phyloP scores from a whole-genome alignment of 2,329 filamentous ascomycete species.

The Clonostachys rosea region DNA sequence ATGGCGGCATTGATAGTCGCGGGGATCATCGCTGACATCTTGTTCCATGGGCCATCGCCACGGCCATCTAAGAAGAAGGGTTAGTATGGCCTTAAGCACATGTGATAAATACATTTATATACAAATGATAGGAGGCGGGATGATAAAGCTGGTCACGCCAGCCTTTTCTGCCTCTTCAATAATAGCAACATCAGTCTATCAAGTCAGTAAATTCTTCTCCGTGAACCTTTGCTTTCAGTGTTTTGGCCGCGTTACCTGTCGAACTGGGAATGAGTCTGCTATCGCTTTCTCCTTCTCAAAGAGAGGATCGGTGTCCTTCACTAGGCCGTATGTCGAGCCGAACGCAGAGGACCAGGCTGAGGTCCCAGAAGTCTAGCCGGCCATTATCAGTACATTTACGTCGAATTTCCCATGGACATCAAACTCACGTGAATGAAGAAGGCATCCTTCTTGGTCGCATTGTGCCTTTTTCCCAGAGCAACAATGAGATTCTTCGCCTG shows the following conservation, averaged over 20 bases:
- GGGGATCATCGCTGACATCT: slow-evolving; percentile 24
- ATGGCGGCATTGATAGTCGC: slow-evolving; percentile 19
- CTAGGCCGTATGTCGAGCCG: slow-evolving; percentile 21
- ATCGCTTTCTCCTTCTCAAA: slow-evolving; percentile 20
- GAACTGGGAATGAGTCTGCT: slow-evolving; percentile 13
- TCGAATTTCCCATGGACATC: accelerated
- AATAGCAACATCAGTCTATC: slow-evolving; percentile 18
- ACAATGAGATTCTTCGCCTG: slow-evolving; percentile 19
- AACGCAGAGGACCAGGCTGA: slow-evolving; percentile 15
- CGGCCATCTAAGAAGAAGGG: slow-evolving; percentile 17
- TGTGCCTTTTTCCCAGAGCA: slow-evolving; percentile 22
- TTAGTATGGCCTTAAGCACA: too few relatives aligned
- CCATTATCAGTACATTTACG: background rate
- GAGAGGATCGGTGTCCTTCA: slow-evolving; percentile 21
- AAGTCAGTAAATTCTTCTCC: background rate
- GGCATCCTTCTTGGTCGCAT: slow-evolving; percentile 11
- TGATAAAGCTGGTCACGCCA: slow-evolving; percentile 18
- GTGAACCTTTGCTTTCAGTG: too few relatives aligned
- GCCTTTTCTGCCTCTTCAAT: slow-evolving; percentile 17
- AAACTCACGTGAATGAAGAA: slow-evolving; percentile 26
- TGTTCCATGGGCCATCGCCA: slow-evolving; percentile 21
- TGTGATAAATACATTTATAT: slow-evolving; percentile 11
- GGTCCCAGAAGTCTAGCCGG: slow-evolving; percentile 14
- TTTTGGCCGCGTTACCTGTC: slow-evolving; percentile 10
- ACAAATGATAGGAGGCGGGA: slow-evolving; percentile 14